Evolutionary conservation across 371 early-diverging fungal species (phyloP).

Genomic region (Phascolomyces articulosus): DNA sequence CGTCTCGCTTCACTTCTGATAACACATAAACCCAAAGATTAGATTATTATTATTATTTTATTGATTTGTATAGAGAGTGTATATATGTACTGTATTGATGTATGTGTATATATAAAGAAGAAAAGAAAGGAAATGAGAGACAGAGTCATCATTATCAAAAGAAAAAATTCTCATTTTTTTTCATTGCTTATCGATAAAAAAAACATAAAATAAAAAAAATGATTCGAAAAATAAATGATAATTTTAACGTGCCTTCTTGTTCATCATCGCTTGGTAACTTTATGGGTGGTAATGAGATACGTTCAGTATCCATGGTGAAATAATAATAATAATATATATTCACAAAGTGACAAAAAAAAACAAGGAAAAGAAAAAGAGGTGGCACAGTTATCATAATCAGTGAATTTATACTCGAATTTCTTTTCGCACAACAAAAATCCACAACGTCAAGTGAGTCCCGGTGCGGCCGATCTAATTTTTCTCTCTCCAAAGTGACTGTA

Average conservation of each 20-base stretch:
- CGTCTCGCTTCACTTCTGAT: constrained; percentile 2
- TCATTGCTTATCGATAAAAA: not conserved
- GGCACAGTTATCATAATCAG: not conserved
- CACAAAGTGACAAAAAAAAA: not conserved
- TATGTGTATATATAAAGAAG: too few relatives aligned
- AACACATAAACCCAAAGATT: not conserved
- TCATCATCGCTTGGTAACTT: not conserved
- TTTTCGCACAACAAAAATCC: not conserved
- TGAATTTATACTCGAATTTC: not conserved
- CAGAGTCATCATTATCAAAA: too few relatives aligned
- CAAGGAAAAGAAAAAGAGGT: constrained; percentile 7
- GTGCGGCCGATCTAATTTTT: constrained; percentile 4
- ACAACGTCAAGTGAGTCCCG: constrained; percentile 3
- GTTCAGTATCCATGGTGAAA: constrained; percentile 14
- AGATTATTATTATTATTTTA: not conserved
- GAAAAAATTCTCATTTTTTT: not conserved
- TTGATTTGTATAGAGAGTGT: not conserved
- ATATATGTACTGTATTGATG: too few relatives aligned
- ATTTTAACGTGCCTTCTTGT: constrained; percentile 4
- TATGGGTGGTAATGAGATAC: constrained; percentile 16
- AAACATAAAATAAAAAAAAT: too few relatives aligned
- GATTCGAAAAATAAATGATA: too few relatives aligned
- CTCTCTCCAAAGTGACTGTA: not conserved
- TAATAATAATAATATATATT: not conserved
- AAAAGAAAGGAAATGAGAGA: too few relatives aligned